phyloP scores from a whole-genome alignment of 345 rosid genomes.

The Melaleuca alternifolia region DNA sequence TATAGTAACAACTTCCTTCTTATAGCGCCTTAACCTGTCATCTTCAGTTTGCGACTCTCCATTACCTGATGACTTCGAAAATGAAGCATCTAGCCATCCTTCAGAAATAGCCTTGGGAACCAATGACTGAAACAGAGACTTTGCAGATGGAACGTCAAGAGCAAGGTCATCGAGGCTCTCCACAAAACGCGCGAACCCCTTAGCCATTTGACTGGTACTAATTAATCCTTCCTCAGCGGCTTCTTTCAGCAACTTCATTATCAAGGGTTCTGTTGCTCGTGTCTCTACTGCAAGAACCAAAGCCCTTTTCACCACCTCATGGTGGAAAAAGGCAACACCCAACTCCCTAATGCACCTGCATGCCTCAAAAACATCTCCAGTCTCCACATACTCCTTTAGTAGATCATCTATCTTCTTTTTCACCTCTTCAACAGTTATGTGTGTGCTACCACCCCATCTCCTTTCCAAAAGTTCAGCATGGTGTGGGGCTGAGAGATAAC shows the following conservation, averaged over 20 bases:
- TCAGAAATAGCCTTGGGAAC: conserved; percentile 64
- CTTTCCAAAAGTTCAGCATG: conserved; percentile 97
- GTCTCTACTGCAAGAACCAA: conserved; percentile 84
- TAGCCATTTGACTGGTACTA: conserved; percentile 91
- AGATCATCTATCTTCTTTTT: conserved; percentile 82
- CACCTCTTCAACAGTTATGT: conserved; percentile 80
- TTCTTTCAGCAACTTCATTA: conserved; percentile 73
- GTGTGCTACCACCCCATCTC: conserved; percentile 99
- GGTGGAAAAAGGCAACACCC: conserved; percentile 91
- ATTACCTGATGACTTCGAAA: conserved; percentile 25
- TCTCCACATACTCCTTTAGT: conserved; percentile 79
- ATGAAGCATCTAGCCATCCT: conserved; percentile 88
- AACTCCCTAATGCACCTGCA: conserved; percentile 90
- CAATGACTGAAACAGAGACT: conserved; percentile 42
- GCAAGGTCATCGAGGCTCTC: conserved; percentile 97
- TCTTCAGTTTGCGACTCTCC: conserved; percentile 32
- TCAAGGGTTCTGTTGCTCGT: conserved; percentile 48
- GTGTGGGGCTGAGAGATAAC: conserved; percentile 98
- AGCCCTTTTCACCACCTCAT: conserved; percentile 97
- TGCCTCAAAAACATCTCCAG: conserved; percentile 86
- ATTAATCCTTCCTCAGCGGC: conserved; percentile 91
- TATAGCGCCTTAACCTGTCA: conserved; percentile 47
- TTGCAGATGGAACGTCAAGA: conserved; percentile 87
- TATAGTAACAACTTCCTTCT: conserved; percentile 66
- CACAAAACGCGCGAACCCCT: conserved; percentile 74